These are phyloP conservation scores for Streptanthus diversifolius DNA, from an alignment of 345 rosid genomes.

Conservation along the genomic window DNA sequence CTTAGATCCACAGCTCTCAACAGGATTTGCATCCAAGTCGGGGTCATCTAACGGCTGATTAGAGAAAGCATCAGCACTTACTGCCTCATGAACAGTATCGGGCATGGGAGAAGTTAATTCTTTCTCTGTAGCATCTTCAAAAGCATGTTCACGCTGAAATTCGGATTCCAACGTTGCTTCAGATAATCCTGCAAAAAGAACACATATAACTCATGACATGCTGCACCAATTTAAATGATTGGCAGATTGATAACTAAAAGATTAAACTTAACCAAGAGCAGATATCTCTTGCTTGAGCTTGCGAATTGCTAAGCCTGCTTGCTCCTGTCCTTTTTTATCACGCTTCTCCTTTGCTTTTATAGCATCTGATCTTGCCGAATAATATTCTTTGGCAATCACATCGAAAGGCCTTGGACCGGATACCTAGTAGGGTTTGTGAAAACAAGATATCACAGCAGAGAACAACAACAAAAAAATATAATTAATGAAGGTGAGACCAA, in stretches of 20 bases:
- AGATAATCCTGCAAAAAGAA: conserved; percentile 62
- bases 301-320: conserved; percentile 61
- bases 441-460: conserved; percentile 9
- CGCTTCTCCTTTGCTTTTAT: conserved; percentile 64
- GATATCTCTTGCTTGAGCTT: conserved; percentile 88
- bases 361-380: conserved; percentile 66
- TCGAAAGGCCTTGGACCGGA: conserved; percentile 57
- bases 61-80: conserved; percentile 20
- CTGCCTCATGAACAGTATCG: conserved; percentile 29
- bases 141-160: conserved; percentile 42
- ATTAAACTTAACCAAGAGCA: conserved; percentile 58
- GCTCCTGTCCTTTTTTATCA: conserved; percentile 69
- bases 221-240: conserved; percentile 19
- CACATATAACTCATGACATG: conserved; percentile 34
- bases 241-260: conserved; percentile 14
- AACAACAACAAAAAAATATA: background rate
- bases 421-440: conserved; percentile 38
- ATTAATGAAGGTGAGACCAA: background rate
- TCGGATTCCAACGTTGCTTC: conserved; percentile 59
- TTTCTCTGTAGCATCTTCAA: conserved; percentile 27
- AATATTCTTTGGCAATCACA: conserved; percentile 67
- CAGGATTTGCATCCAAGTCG: conserved; percentile 25
- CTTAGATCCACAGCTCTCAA: conserved; percentile 36
- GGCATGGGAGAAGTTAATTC: conserved; percentile 27
- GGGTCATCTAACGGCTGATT: conserved; percentile 31